Evolutionary conservation across 352 stramenopile genomes (phyloP).

Genomic region (Halophytophthora polymorphica): DNA sequence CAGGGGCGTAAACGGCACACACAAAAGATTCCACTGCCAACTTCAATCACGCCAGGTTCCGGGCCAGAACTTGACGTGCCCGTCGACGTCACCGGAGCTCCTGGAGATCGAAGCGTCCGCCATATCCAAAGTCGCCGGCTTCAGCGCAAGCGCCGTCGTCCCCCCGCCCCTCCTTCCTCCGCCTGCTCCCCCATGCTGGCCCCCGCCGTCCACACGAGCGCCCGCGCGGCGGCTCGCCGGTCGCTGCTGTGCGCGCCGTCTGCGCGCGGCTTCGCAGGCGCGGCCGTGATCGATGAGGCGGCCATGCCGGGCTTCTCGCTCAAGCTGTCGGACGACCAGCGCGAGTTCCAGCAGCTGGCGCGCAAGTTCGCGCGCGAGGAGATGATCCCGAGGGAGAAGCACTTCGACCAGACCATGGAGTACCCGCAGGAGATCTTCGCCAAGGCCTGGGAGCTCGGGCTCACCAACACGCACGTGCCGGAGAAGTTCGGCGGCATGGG

Average conservation of each 20-base stretch:
- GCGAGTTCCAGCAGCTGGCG: conserved; percentile 81
- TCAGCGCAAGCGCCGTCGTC: background rate
- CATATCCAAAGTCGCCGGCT: background rate
- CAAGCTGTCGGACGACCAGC: conserved; percentile 86
- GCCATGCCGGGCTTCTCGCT: conserved; percentile 53
- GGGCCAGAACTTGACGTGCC: no score
- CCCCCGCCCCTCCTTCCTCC: background rate
- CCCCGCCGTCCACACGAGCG: conserved; percentile 8
- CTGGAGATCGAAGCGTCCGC: background rate
- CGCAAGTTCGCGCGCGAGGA: conserved; percentile 89
- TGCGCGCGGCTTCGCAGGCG: conserved; percentile 38
- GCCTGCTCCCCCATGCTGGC: conserved; percentile 17
- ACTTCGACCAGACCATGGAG: conserved; percentile 83
- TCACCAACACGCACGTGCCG: conserved; percentile 86
- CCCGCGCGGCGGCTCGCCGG: conserved; percentile 7
- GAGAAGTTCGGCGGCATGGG: conserved; percentile 84
- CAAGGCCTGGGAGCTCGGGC: conserved; percentile 87
- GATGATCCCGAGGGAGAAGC: conserved; percentile 85
- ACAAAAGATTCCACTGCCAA: no score
- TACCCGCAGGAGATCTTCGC: conserved; percentile 87
- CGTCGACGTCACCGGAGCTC: no score
- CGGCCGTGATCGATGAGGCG: conserved; percentile 52
- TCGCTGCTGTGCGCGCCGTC: conserved; percentile 10
- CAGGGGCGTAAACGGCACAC: no score
- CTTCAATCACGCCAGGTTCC: no score